Conservation (phyloP, 768 basidiomycete genomes). For the Pulveroboletus sp. region DNA sequence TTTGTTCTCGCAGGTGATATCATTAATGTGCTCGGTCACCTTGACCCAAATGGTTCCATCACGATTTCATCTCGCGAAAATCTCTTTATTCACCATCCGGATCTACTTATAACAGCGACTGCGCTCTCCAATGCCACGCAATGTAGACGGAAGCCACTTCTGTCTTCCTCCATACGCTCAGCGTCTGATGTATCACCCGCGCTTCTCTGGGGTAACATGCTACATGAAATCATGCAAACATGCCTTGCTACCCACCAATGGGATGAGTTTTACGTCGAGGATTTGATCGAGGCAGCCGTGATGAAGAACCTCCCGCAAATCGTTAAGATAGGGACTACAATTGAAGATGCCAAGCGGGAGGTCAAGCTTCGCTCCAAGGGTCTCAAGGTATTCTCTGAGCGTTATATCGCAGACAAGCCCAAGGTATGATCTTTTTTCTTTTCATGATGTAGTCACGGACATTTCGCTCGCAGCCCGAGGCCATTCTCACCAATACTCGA, state of each 20-base stretch:
- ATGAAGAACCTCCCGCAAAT: slow-evolving; percentile 55
- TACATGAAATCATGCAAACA: slow-evolving; percentile 87
- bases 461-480: slow-evolving; percentile 45
- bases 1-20: slow-evolving; percentile 57
- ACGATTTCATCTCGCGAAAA: slow-evolving; percentile 60
- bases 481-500: slow-evolving; percentile 65
- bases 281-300: slow-evolving; percentile 54
- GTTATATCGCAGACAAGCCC: slow-evolving; percentile 61
- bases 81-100: slow-evolving; percentile 85
- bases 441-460: neutral
- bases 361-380: slow-evolving; percentile 61
- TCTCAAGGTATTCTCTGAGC: slow-evolving; percentile 56
- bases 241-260: slow-evolving; percentile 62
- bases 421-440: slow-evolving; percentile 44
- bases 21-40: slow-evolving; percentile 68
- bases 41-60: slow-evolving; percentile 41
- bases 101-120: slow-evolving; percentile 87
- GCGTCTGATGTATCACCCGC: slow-evolving; percentile 59
- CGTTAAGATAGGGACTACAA: slow-evolving; percentile 50
- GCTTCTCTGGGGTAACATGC: slow-evolving; percentile 87
- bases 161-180: slow-evolving; percentile 60
- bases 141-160: slow-evolving; percentile 83
- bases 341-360: slow-evolving; percentile 65
- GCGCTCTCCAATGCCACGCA: slow-evolving; percentile 78
- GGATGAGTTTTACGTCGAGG: slow-evolving; percentile 60